phyloP scores from a whole-genome alignment of 768 basidiomycete genomes.

The Dictyophora rubrovolvata region DNA sequence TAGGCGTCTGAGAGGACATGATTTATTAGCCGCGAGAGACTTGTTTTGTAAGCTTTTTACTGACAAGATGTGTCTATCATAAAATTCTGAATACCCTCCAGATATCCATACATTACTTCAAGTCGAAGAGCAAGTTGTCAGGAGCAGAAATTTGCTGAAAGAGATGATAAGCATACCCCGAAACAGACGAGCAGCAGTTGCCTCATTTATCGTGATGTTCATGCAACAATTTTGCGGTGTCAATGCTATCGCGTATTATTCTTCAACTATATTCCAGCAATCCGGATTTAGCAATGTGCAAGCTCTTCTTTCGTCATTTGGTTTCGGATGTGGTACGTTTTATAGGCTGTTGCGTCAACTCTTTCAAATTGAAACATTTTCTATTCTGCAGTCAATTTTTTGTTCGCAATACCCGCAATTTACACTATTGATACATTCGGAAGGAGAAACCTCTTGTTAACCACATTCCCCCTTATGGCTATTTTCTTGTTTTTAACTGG shows the following conservation, averaged over 20 bases:
- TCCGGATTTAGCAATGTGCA: conserved; percentile 47
- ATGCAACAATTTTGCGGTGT: conserved; percentile 78
- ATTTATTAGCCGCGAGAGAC: conserved; percentile 73
- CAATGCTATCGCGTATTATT: conserved; percentile 76
- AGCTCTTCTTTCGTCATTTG: conserved; percentile 51
- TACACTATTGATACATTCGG: conserved; percentile 56
- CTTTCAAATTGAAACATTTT: not conserved
- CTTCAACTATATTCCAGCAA: conserved; percentile 57
- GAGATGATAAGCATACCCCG: conserved; percentile 73
- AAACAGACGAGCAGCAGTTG: conserved; percentile 55
- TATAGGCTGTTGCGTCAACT: not conserved
- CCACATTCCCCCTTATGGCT: conserved; percentile 46
- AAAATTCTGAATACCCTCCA: conserved; percentile 9
- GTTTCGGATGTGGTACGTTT: conserved; percentile 31
- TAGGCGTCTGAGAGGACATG: conserved; percentile 53
- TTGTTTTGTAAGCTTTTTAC: conserved; percentile 39
- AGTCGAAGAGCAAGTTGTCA: conserved; percentile 47
- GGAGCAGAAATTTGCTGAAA: conserved; percentile 36
- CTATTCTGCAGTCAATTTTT: conserved; percentile 26
- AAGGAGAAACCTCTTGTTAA: conserved; percentile 42
- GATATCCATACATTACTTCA: conserved; percentile 61
- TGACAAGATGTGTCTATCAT: not conserved
- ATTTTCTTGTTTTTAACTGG: conserved; percentile 40
- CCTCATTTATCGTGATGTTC: conserved; percentile 62
- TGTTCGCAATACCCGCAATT: conserved; percentile 37